These are phyloP conservation scores for Fusarium tricinctum DNA, from an alignment of 2,329 filamentous ascomycete genomes.

Conservation along the genomic window DNA sequence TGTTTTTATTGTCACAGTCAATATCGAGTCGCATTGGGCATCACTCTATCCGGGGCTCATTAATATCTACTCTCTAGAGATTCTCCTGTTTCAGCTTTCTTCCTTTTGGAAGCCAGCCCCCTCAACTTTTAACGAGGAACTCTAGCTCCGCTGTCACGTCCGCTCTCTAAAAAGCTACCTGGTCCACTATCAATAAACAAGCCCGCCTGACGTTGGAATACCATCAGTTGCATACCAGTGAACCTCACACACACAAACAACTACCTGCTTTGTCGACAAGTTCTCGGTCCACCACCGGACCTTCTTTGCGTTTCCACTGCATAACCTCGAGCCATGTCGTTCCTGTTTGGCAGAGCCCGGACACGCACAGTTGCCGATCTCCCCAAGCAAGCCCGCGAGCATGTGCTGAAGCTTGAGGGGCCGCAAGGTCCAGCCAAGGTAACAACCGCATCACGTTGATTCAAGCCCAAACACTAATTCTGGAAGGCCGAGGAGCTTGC, in stretches of 20 bases:
- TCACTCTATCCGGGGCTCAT: constrained; percentile 1
- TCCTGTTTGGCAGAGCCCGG: constrained; percentile 68
- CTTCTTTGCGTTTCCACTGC: background rate
- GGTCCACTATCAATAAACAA: constrained; percentile 41
- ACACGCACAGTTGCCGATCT: constrained; percentile 67
- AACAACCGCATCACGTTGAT: constrained; percentile 10
- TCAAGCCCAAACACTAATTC: constrained; percentile 5
- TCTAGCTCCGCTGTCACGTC: background rate
- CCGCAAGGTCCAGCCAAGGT: constrained; percentile 65
- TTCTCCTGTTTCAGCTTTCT: constrained; percentile 3
- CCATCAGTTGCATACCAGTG: constrained; percentile 13
- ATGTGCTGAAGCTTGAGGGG: constrained; percentile 66
- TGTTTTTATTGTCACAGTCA: constrained; percentile 7
- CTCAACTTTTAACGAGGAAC: background rate
- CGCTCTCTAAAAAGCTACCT: background rate
- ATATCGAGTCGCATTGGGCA: constrained; percentile 14
- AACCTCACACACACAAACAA: constrained; percentile 15
- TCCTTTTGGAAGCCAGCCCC: background rate
- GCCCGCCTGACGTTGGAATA: constrained; percentile 26
- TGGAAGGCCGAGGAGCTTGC: constrained; percentile 86
- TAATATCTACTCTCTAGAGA: background rate
- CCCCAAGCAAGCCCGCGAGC: constrained; percentile 68
- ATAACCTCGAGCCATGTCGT: constrained; percentile 60
- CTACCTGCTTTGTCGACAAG: background rate
- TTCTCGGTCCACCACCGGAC: constrained; percentile 3